Evolutionary conservation across 179 eudicot genomes (phyloP).

Genomic region (Heliamphora pulchella): DNA sequence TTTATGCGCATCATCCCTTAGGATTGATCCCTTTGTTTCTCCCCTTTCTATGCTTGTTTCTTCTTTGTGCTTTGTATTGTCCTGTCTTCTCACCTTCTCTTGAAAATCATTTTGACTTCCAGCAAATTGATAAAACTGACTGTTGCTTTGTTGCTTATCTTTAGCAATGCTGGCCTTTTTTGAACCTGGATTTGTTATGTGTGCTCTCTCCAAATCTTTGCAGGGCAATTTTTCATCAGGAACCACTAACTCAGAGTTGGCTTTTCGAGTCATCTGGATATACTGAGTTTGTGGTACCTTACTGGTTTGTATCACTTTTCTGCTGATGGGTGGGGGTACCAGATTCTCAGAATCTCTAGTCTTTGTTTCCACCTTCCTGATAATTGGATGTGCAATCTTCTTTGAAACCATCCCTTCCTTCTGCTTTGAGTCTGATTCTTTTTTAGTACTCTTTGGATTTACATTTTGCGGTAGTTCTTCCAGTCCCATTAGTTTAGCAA

Average conservation of each 20-base stretch:
- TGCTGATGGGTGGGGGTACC: constrained; percentile 4
- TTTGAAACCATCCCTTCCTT: constrained; percentile 25
- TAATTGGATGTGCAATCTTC: constrained; percentile 18
- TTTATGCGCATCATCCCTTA: constrained; percentile 17
- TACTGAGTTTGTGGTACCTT: constrained; percentile 8
- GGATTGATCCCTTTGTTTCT: constrained; percentile 21
- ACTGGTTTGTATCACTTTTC: constrained; percentile 18
- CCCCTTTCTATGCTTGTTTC: constrained; percentile 17
- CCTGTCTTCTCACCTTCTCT: constrained; percentile 16
- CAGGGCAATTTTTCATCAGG: constrained; percentile 19
- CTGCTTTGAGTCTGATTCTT: constrained; percentile 24
- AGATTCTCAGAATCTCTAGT: constrained; percentile 15
- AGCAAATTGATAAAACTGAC: constrained; percentile 17
- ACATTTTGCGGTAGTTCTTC: constrained; percentile 57
- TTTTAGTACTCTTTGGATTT: constrained; percentile 21
- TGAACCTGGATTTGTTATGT: constrained; percentile 4
- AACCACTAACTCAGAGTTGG: constrained; percentile 1
- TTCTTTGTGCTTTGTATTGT: constrained; percentile 17
- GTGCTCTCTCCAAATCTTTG: constrained; percentile 10
- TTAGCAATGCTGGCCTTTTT: constrained; percentile 18
- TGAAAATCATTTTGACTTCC: constrained; percentile 15
- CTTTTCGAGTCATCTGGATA: constrained; percentile 9
- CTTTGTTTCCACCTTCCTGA: constrained; percentile 22
- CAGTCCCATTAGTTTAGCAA: constrained; percentile 93
- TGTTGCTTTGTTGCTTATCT: constrained; percentile 26